Evolutionary conservation across 1,139 yeast genomes (phyloP).

Genomic region (Candida neerlandica): DNA sequence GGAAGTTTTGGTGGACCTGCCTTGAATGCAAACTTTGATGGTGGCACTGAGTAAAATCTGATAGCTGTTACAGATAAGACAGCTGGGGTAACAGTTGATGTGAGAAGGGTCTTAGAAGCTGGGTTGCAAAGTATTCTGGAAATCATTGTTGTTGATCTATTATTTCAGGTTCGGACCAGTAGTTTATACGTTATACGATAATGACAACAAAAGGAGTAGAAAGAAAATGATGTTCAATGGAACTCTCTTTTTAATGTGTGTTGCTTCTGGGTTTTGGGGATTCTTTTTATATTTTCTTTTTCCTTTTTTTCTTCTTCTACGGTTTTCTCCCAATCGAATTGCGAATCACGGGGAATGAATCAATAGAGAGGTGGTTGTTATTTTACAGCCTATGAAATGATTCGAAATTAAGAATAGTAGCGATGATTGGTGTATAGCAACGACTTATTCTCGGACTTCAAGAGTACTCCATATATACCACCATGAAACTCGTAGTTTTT

Average conservation of each 20-base stretch:
- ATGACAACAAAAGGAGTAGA: neutral
- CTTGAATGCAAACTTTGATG: conserved; percentile 29
- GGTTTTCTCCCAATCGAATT: neutral
- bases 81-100: neutral
- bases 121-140: neutral
- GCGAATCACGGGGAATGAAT: conserved; percentile 1
- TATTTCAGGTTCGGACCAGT: neutral
- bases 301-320: neutral
- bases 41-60: conserved; percentile 5
- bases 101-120: neutral
- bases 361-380: neutral
- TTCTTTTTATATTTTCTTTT: neutral
- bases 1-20: conserved; percentile 89
- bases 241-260: neutral
- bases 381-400: no score
- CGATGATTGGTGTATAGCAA: no score
- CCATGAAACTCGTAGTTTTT: no score
- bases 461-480: no score
- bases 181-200: neutral
- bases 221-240: neutral
- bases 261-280: neutral
- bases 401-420: no score
- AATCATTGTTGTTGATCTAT: neutral
- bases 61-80: neutral
- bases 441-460: no score